Evolutionary conservation across 768 basidiomycete species (phyloP).

Genomic region (Heimioporus sp.): DNA sequence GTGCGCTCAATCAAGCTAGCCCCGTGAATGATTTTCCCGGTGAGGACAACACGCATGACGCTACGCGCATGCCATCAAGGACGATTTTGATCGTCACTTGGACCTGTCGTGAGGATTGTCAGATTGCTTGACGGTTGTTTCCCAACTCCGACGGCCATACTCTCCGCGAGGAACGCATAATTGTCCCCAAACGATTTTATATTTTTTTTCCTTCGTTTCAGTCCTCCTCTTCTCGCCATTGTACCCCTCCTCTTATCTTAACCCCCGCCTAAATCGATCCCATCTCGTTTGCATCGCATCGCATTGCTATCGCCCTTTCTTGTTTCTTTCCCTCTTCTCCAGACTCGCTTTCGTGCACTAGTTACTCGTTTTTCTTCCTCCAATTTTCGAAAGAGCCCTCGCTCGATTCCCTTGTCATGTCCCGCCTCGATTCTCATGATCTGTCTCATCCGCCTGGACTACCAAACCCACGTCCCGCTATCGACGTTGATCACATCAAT

Average conservation of each 20-base stretch:
- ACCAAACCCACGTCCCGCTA: slow-evolving; percentile 22
- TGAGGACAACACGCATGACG: not conserved
- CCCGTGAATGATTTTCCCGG: slow-evolving; percentile 3
- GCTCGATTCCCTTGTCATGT: slow-evolving; percentile 33
- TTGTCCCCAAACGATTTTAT: slow-evolving; percentile 23
- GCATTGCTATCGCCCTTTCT: slow-evolving; percentile 32
- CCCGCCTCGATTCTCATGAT: slow-evolving; percentile 42
- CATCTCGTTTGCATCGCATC: slow-evolving; percentile 31
- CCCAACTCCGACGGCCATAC: slow-evolving; percentile 32
- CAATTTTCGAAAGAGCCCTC: slow-evolving; percentile 20
- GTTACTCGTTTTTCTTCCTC: slow-evolving; percentile 30
- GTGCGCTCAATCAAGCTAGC: slow-evolving; percentile 22
- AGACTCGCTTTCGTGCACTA: slow-evolving; percentile 29
- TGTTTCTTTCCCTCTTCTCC: slow-evolving; percentile 16
- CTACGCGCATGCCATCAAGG: not conserved
- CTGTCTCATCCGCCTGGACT: slow-evolving; percentile 36
- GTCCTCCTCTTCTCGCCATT: slow-evolving; percentile 14
- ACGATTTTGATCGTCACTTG: not conserved
- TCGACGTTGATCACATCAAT: slow-evolving; percentile 30
- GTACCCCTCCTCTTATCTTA: slow-evolving; percentile 27
- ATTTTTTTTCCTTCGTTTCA: slow-evolving; percentile 22
- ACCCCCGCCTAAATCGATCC: slow-evolving; percentile 28
- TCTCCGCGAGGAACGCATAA: slow-evolving; percentile 29
- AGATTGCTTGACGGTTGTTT: slow-evolving; percentile 22
- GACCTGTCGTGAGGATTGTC: slow-evolving; percentile 9